Evolutionary conservation across 805 yeast species (phyloP), one percentile per base, ranked within the genome.

Genomic region (Zygosaccharomyces gambellarensis): DNA sequence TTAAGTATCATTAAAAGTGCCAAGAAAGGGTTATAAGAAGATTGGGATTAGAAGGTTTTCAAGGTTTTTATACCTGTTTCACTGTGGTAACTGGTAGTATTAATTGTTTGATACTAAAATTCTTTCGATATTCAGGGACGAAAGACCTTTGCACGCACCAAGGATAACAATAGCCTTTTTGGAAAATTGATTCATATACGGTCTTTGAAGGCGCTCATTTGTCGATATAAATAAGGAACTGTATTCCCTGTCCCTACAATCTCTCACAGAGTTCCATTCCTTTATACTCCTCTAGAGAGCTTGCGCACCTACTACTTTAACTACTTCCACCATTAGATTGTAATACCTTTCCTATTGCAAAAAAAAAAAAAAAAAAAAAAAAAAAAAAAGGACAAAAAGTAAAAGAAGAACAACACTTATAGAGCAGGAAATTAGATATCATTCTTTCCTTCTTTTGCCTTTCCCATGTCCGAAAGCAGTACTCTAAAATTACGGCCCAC

Each of bases 401-500:
- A 34, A 7, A 34, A 34, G 4, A 34, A 2, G 22, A 34, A 34
- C 22, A 10, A 6, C 22, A 25, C 28, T 25, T n/a, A 17, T 8
- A 10, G 38, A 17, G 5, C 17, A 34, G 9, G 22, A 2, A 25
- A 39, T 39, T 22, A 28, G 19, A 9, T 39, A 23, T n/a, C 29
- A 2, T 22, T 3, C 29, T 17, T 42, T 42, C 29, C 11, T 21
- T 39, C 39, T 23, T 23, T 12, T 9, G 11, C 21, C 17, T 10
- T 21, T 5, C 45, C 12, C 45, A 42, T 42, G 45, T 42, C 45
- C 22, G 45, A 42, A 25, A 42, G 45, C 17, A 42, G 45, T 19
- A 42, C 45, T 29, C 29, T 42, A 28, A 48, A 49, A 28, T 21
- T 51, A 29, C 43, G 46, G 31, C 51, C 52, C 17, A 45, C 36